These are phyloP conservation scores for Eucalyptus marginata DNA, from an alignment of 345 rosid genomes.

Conservation along the genomic window DNA sequence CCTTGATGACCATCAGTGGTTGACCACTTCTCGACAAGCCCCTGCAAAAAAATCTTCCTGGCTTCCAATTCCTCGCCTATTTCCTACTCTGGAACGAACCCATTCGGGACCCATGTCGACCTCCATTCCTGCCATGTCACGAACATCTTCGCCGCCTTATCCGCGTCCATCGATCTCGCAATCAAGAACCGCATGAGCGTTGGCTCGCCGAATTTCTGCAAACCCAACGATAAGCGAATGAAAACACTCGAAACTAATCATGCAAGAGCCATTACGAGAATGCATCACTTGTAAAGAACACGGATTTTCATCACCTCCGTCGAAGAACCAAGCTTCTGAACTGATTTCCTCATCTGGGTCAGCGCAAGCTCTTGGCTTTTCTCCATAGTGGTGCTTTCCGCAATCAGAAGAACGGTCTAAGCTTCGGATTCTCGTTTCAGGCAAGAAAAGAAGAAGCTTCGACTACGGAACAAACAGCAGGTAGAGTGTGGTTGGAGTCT, in stretches of 20 bases:
- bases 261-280: not conserved
- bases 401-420: not conserved
- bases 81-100: constrained; percentile 57
- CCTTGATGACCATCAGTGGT: constrained; percentile 37
- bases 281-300: not conserved
- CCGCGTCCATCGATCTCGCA: constrained; percentile 83
- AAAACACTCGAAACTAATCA: not conserved
- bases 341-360: constrained; percentile 57
- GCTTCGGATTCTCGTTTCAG: not conserved
- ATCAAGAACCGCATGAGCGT: constrained; percentile 79
- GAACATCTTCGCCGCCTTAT: constrained; percentile 78
- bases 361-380: constrained; percentile 28
- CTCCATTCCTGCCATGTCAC: constrained; percentile 89
- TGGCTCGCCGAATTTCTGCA: constrained; percentile 44
- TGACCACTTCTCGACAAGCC: constrained; percentile 37
- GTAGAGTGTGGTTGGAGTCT: not conserved
- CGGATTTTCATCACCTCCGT: constrained; percentile 26
- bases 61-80: constrained; percentile 43
- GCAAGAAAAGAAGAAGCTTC: not conserved
- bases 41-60: constrained; percentile 54
- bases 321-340: constrained; percentile 55
- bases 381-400: constrained; percentile 25
- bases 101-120: constrained; percentile 49
- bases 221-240: not conserved
- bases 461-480: not conserved